A percentile compares a stretch with the other conserved stretches of the same genome.
Evolutionary conservation across 2,329 filamentous ascomycete genomes (phyloP).

Genomic region (Cladosporium sp.): DNA sequence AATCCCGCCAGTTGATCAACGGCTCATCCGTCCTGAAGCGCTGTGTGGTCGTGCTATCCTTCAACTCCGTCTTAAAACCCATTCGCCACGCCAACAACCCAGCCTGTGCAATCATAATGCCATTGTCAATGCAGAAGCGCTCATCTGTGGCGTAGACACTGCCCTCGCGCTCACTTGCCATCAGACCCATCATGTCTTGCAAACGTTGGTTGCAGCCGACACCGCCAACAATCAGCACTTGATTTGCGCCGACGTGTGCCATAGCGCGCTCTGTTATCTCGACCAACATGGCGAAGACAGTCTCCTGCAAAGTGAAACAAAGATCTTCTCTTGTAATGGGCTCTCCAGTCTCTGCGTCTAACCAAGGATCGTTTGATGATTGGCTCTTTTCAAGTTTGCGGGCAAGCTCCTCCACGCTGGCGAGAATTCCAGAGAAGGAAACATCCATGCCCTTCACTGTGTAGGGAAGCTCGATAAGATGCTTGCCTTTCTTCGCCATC

Average conservation of each 20-base stretch:
- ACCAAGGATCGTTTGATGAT: conserved; percentile 24
- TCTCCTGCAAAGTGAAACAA: conserved; percentile 94
- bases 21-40: conserved; percentile 54
- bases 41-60: conserved; percentile 71
- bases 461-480: conserved; percentile 86
- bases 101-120: conserved; percentile 99
- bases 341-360: conserved; percentile 52
- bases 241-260: conserved; percentile 88
- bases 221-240: conserved; percentile 93
- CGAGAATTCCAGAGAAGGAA: conserved; percentile 89
- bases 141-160: conserved; percentile 95
- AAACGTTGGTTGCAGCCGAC: conserved; percentile 93
- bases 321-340: conserved; percentile 77
- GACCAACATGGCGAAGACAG: conserved; percentile 93
- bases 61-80: conserved; percentile 73
- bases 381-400: conserved; percentile 54
- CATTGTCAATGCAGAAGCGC: conserved; percentile 97
- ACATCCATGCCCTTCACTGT: conserved; percentile 99
- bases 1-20: conserved; percentile 51
- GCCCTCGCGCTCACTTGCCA: conserved; percentile 85
- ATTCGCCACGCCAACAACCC: conserved; percentile 82
- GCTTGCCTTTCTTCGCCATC: conserved; percentile 71
- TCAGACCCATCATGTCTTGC: conserved; percentile 97
- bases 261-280: conserved; percentile 98
- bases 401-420: conserved; percentile 77